Percentiles rank a stretch among this genome's conserved stretches.
These are phyloP conservation scores for Dunaliella salina DNA, from an alignment of 163 green algal species.

Conservation along the genomic window DNA sequence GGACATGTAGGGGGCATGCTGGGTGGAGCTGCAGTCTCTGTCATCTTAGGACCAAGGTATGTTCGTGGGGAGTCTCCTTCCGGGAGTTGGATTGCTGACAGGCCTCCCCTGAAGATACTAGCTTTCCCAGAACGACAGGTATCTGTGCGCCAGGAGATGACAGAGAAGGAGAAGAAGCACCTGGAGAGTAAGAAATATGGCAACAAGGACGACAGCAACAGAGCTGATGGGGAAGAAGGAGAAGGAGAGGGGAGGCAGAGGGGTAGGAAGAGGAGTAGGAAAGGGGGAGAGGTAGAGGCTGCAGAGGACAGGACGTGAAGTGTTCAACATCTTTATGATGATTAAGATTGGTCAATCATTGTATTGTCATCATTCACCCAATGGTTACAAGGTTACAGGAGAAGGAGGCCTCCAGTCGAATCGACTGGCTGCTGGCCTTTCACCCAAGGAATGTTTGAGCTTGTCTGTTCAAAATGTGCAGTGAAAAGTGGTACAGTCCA, in stretches of 20 bases:
- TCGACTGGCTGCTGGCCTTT: too few species aligned
- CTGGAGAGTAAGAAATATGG: not conserved
- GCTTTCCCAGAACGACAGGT: slow-evolving; percentile 11
- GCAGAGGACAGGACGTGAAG: too few species aligned
- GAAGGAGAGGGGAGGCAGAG: not conserved
- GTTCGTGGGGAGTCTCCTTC: not conserved
- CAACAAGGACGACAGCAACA: not conserved
- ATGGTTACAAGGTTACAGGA: too few species aligned
- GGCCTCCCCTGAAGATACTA: slow-evolving; percentile 26
- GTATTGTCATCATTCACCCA: too few species aligned
- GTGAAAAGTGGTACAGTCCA: too few species aligned
- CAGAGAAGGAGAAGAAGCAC: not conserved
- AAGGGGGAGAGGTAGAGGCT: not conserved
- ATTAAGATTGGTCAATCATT: too few species aligned
- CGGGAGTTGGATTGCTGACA: slow-evolving; percentile 16
- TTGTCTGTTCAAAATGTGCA: too few species aligned
- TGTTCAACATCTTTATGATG: too few species aligned
- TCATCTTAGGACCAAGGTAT: slow-evolving; percentile 58
- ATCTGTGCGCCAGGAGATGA: not conserved
- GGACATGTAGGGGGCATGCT: slow-evolving; percentile 70
- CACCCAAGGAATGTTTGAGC: too few species aligned
- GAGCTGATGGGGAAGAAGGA: not conserved
- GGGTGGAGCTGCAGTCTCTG: slow-evolving; percentile 56
- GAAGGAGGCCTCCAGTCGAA: too few species aligned
- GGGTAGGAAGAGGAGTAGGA: not conserved